Evolutionary conservation across 2,329 filamentous ascomycete genomes (phyloP).

Genomic region (Aureobasidium sp.): DNA sequence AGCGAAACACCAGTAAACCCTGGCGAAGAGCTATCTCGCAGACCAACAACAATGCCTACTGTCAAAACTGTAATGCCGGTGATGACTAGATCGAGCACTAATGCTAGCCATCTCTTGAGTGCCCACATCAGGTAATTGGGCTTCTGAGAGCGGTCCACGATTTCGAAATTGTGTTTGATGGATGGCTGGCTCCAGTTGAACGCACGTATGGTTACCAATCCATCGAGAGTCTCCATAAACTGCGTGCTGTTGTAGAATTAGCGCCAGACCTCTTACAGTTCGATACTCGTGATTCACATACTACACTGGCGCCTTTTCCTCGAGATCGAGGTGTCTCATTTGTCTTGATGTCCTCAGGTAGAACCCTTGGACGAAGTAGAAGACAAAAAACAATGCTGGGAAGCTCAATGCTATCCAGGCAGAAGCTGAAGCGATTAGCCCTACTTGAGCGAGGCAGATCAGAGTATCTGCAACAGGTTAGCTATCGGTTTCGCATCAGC

Average conservation of each 20-base stretch:
- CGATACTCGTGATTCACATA: background rate
- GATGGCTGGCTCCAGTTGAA: constrained; percentile 41
- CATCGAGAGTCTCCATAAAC: constrained; percentile 43
- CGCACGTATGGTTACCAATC: constrained; percentile 44
- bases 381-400: constrained; percentile 29
- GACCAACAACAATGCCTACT: constrained; percentile 25
- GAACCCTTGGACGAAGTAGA: constrained; percentile 38
- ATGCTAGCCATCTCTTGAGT: constrained; percentile 37
- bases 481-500: background rate
- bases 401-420: constrained; percentile 33
- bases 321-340: constrained; percentile 45
- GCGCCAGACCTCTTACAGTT: background rate
- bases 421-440: constrained; percentile 34
- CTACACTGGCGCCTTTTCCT: constrained; percentile 42
- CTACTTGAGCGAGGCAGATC: constrained; percentile 13
- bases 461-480: background rate
- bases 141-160: constrained; percentile 35
- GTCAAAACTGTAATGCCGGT: constrained; percentile 27
- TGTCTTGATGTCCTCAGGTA: constrained; percentile 43
- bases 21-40: constrained; percentile 36
- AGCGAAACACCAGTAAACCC: constrained; percentile 45
- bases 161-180: constrained; percentile 29
- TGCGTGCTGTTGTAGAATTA: constrained; percentile 28
- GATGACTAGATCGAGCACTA: constrained; percentile 35
- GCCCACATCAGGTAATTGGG: constrained; percentile 39